Evolutionary conservation across 2,329 filamentous ascomycete species (phyloP), one percentile per base, ranked within the genome.

Genomic region (Fonsecaea nubica): DNA sequence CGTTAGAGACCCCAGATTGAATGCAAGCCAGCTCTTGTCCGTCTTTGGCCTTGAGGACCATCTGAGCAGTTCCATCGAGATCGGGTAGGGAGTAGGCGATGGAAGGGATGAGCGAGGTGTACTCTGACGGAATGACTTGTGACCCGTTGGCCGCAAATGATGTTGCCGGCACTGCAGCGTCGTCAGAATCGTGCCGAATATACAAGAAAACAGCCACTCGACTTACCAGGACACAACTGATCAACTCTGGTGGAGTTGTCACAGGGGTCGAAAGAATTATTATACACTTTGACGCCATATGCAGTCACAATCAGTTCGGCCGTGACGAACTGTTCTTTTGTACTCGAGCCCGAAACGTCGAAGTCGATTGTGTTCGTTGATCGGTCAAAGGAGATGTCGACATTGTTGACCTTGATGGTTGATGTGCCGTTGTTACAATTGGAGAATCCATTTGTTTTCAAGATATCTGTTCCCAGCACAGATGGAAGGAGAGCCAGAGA

Each of bases 1-100:
- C 94, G 77, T 99, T 99, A 70, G 86, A 87, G 64, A 99, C 89
- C 50, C 87, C 82, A 0, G 93, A 93, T 73, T 90, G 82, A 58
- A 98, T 89, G 78, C 95, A 99, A 25, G 92, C 93, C 8, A 97
- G 85, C 50, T 89, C 83, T 38, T 85, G 74, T 45, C 83, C 84
- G 36, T 90, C 86, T 45, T 87, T 79, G 4, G 87, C 81, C 66
- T 85, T 88, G 54, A 99, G 85, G 75, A 92, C 82, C 69, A 99
- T 82, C 53, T 89, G 95, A 38, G 93, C 95, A 74, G 90, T 81
- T 42, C 94, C 94, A 63, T 94, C 90, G 72, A 99, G 90, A 76
- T 99, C 93, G 58, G 95, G 95, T 36, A 99, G 84, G 67, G 87
- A 86, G 81, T 97, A 99, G 12, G 94, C 94, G 71, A 99, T 96